Conservation (phyloP, 2,329 filamentous ascomycete genomes). For the Diaporthe citriasiana region DNA sequence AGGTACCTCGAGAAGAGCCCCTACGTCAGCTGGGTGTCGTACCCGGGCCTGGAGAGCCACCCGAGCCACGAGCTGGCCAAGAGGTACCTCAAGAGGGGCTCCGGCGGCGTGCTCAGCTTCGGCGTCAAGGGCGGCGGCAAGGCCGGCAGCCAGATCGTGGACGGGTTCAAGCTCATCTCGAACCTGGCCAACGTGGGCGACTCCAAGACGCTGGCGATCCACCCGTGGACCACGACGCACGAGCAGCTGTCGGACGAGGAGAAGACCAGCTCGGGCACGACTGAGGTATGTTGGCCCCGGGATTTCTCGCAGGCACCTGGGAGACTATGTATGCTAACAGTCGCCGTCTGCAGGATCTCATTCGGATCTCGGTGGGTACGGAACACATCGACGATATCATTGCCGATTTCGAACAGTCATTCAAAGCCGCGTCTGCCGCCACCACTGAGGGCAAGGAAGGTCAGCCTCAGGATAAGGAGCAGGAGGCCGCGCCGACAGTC, state of each 20-base stretch:
- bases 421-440: slow-evolving; percentile 71
- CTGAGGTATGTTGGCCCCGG: slow-evolving; percentile 66
- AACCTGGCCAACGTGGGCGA: slow-evolving; percentile 98
- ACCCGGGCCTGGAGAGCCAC: slow-evolving; percentile 89
- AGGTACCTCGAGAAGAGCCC: slow-evolving; percentile 86
- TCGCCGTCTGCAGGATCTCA: slow-evolving; percentile 73
- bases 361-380: slow-evolving; percentile 94
- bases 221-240: slow-evolving; percentile 96
- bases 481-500: slow-evolving; percentile 56
- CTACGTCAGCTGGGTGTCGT: slow-evolving; percentile 93
- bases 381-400: slow-evolving; percentile 99
- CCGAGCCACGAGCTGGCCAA: slow-evolving; percentile 84
- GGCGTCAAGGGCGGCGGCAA: slow-evolving; percentile 89
- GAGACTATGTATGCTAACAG: neutral
- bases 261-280: slow-evolving; percentile 84
- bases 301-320: neutral
- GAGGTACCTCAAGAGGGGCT: slow-evolving; percentile 87
- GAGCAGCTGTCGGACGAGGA: slow-evolving; percentile 91
- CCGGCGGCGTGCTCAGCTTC: slow-evolving; percentile 92
- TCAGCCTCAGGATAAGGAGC: slow-evolving; percentile 52
- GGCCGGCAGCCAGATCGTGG: slow-evolving; percentile 90
- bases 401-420: slow-evolving; percentile 93
- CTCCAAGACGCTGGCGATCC: slow-evolving; percentile 93
- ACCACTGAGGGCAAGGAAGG: slow-evolving; percentile 52
- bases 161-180: slow-evolving; percentile 94